Conservation (phyloP, 164 flowering plant species). For the Liquidambar formosana region DNA sequence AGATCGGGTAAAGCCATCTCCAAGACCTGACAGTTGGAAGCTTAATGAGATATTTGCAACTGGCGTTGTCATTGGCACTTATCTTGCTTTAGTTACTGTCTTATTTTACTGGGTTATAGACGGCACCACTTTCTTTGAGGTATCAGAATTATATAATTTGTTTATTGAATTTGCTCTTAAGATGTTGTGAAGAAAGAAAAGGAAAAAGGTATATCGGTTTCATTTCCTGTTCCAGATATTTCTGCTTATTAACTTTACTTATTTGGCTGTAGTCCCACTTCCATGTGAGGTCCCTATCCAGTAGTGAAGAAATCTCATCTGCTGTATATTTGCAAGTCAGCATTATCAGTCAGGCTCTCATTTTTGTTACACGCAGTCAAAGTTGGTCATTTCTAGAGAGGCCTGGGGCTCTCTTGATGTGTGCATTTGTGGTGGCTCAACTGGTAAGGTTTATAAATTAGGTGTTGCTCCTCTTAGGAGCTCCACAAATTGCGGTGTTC, state of each 20-base stretch:
- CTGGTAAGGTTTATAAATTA: conserved; percentile 45
- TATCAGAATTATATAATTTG: conserved; percentile 23
- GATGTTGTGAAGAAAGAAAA: neutral
- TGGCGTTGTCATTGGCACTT: conserved; percentile 81
- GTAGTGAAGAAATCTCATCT: conserved; percentile 54
- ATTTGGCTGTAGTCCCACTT: conserved; percentile 45
- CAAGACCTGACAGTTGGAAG: conserved; percentile 87
- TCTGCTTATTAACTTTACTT: conserved; percentile 7
- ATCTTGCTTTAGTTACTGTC: conserved; percentile 81
- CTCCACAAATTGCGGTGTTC: neutral
- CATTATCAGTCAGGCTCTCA: conserved; percentile 77
- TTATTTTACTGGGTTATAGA: conserved; percentile 69
- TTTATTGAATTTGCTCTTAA: neutral
- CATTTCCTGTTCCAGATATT: neutral
- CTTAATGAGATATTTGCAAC: conserved; percentile 84
- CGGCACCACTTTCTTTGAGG: conserved; percentile 76
- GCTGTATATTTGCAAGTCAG: conserved; percentile 78
- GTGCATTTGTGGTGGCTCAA: conserved; percentile 86
- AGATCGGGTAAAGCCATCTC: conserved; percentile 88
- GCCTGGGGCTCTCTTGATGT: conserved; percentile 74
- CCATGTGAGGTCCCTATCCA: conserved; percentile 48
- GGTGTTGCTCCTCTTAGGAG: neutral
- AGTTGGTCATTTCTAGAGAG: conserved; percentile 81
- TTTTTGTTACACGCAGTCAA: conserved; percentile 78
- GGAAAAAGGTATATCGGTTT: neutral